Evolutionary conservation across 2,329 filamentous ascomycete species (phyloP), one percentile per base, ranked within the genome.

Genomic region (Ophiostoma sp.): DNA sequence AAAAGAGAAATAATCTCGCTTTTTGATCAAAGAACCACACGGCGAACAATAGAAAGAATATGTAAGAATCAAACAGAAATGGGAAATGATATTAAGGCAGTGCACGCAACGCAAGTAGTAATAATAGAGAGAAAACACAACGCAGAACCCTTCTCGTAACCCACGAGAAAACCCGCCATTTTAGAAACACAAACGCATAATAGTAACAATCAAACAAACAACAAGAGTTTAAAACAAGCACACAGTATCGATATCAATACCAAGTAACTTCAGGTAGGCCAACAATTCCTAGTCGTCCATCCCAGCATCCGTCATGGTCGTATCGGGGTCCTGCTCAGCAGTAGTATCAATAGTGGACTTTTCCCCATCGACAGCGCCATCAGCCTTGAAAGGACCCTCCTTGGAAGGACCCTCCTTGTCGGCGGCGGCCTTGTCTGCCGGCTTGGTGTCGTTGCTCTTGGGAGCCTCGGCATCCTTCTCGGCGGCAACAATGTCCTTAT

Each of bases 271-370:
- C 3, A 28, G 39, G n/a, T 17, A 6, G 11, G 11, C 19, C 3
- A 25, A 28, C 22, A 17, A 3, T 15, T 45, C 15, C 52, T 68
- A 71, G n/a, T 74, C 68, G 17, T 76, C 71, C 28, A 33, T 71
- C 2, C 52, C 73, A 12, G 66, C 69, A 15, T 76, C 76, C 12
- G 74, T 74, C 75, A 76, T 76, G 2, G 73, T 74, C 28, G 71
- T 72, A 45, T 75, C 75, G 0, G 59, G 68, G 39, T 74, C 71
- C 17, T 74, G 72, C 17, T 50, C 69, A 9, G 45, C 48, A 15
- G 48, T 4, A 12, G 19, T 39, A 1, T 12, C 33, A 11, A 36
- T 2, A 48, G 42, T 4, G 42, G 42, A 4, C 4, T 64, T 22
- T 7, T 57, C 52, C 9, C 52, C 28, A 3, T 57, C 52, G 52